Base-by-base conservation (phyloP, 1,284 basidiomycete species). In the Bothia castanella region DNA sequence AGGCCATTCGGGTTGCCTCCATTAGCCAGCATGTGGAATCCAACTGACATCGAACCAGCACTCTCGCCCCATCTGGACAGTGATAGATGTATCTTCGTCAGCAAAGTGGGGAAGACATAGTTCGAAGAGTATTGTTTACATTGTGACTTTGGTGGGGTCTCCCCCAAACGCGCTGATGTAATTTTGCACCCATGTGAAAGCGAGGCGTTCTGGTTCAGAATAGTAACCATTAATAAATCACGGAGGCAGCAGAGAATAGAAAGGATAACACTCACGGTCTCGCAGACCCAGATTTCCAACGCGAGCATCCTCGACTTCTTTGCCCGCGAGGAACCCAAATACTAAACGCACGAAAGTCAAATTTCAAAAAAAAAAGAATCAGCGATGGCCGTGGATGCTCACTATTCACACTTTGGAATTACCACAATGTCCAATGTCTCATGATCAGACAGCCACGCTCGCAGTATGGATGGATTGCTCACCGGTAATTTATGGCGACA, bases 211-310 rank as follows among this genome's bases (percentile, higher is more conserved):
- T 74, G 41, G 32, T 9, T 7, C 31, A 8, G 38, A 25, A 23
- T 19, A 17, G 10, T 9, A 8, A 5, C 16, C 16, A 2, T 2
- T 14, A 6, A n/a, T n/a, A n/a, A 6, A 38, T 13, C n/a, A 11
- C 14, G 8, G 23, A 40, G n/a, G 23, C 16, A 30, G 14, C 8
- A 25, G 25, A 9, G 9, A 9, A 25, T 9, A 25, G 9, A 27
- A 10, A 16, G 8, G 6, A 25, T 12, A 16, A 13, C 13, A 67
- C 76, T 56, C 57, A 79, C 79, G 77, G 57, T 80, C 78, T 45
- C 72, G 72, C 5, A 81, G 60, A 5, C 80, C 81, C 2, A 79
- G 61, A 57, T 83, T 83, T 2, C 75, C 73, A 3, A 78, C 63
- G 7, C 77, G 76, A 8, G 75, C 79, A 7, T 66, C 71, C 35